These are phyloP conservation scores for Meyerozyma athensensis DNA, from an alignment of 1,139 yeast genomes.

Conservation along the genomic window DNA sequence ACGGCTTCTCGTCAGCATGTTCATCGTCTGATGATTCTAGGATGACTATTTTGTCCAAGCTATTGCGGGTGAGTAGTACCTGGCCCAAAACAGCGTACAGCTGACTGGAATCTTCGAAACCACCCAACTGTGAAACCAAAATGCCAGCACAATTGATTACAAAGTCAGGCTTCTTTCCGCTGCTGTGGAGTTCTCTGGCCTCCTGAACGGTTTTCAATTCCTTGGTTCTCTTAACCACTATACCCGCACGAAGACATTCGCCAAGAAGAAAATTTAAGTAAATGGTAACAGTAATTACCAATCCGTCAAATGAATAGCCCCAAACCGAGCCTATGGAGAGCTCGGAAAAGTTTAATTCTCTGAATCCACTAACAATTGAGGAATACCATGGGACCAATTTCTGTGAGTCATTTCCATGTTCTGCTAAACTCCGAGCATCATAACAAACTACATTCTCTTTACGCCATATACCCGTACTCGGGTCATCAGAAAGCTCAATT, in stretches of 20 bases:
- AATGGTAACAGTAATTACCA: slow-evolving; percentile 46
- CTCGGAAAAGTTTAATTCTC: slow-evolving; percentile 22
- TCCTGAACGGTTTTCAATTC: slow-evolving; percentile 10
- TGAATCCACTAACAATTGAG: slow-evolving; percentile 31
- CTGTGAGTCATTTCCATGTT: slow-evolving; percentile 11
- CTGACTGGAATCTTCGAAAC: slow-evolving; percentile 27
- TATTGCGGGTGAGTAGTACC: background rate
- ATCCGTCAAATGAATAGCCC: slow-evolving; percentile 43
- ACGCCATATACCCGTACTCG: slow-evolving; percentile 42
- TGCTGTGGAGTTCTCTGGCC: slow-evolving; percentile 11
- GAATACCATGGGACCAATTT: slow-evolving; percentile 43
- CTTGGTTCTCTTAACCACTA: slow-evolving; percentile 25
- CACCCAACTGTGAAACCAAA: slow-evolving; percentile 27
- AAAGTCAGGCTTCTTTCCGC: slow-evolving; percentile 27
- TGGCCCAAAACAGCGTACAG: background rate
- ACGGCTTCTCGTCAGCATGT: slow-evolving; percentile 33
- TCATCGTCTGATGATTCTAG: slow-evolving; percentile 8
- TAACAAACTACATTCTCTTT: slow-evolving; percentile 23
- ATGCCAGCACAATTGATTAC: slow-evolving; percentile 47
- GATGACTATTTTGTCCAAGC: background rate
- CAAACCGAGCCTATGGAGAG: slow-evolving; percentile 27
- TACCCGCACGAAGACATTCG: slow-evolving; percentile 35
- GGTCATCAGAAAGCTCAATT: slow-evolving; percentile 36
- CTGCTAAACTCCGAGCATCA: slow-evolving; percentile 23
- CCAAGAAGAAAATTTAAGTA: slow-evolving; percentile 44